These are phyloP conservation scores for Kalaharituber pfeilii DNA, from an alignment of 2,329 filamentous ascomycete species.

Conservation along the genomic window DNA sequence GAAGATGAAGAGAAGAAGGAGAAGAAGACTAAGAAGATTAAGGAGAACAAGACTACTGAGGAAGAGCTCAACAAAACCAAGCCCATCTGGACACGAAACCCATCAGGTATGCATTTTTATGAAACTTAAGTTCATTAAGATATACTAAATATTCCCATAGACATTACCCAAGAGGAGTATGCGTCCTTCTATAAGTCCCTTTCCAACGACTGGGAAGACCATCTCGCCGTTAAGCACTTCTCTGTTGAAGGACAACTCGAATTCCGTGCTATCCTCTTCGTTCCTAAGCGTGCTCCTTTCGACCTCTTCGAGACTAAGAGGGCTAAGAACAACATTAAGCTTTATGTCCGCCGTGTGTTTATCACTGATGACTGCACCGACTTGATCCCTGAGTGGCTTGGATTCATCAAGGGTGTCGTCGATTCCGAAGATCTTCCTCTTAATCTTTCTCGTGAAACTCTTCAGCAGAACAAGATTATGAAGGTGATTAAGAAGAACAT, in stretches of 20 bases:
- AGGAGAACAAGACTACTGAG: slow-evolving; percentile 96
- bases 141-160: slow-evolving; percentile 25
- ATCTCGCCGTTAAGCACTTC: slow-evolving; percentile 99
- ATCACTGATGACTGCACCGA: slow-evolving; percentile 99
- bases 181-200: slow-evolving; percentile 99
- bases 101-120: slow-evolving; percentile 38
- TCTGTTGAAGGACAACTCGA: slow-evolving; percentile 99
- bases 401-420: slow-evolving; percentile 99
- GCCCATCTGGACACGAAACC: slow-evolving; percentile 99
- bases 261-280: slow-evolving; percentile 98
- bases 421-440: slow-evolving; percentile 98
- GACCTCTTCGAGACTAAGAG: slow-evolving; percentile 99
- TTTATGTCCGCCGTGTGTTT: slow-evolving; percentile 99
- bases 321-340: slow-evolving; percentile 99
- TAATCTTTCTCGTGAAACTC: slow-evolving; percentile 98
- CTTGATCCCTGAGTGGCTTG: slow-evolving; percentile 97
- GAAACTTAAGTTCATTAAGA: too few species aligned
- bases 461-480: slow-evolving; percentile 99
- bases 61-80: slow-evolving; percentile 99
- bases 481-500: slow-evolving; percentile 99
- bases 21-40: slow-evolving; percentile 98
- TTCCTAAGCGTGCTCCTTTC: slow-evolving; percentile 98
- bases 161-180: slow-evolving; percentile 94
- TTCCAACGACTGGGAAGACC: slow-evolving; percentile 99
- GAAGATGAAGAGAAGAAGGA: slow-evolving; percentile 77